These are phyloP conservation scores for Russula ochroleuca DNA, from an alignment of 768 basidiomycete genomes.

Conservation along the genomic window DNA sequence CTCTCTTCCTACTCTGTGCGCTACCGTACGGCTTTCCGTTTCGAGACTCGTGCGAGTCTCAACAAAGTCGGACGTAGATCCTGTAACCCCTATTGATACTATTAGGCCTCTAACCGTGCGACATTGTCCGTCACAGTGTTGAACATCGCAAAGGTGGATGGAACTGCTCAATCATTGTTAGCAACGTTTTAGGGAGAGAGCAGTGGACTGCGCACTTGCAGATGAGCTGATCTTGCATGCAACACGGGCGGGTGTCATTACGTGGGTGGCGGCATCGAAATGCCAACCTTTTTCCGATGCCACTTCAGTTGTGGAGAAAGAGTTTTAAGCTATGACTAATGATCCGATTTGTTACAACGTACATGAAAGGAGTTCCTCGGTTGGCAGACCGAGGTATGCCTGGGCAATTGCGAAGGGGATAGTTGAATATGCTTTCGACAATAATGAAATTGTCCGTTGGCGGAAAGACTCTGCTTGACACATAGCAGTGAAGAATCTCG, in stretches of 20 bases:
- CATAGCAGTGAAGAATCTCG: background rate
- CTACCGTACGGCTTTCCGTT: background rate
- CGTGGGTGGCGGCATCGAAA: conserved; percentile 45
- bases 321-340: background rate
- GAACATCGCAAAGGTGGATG: conserved; percentile 49
- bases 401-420: conserved; percentile 52
- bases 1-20: background rate
- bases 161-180: conserved; percentile 30
- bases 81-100: background rate
- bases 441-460: conserved; percentile 47
- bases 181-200: background rate
- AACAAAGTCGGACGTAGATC: background rate
- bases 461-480: conserved; percentile 52
- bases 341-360: conserved; percentile 23
- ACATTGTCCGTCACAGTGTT: conserved; percentile 52
- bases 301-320: conserved; percentile 33
- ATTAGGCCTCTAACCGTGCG: conserved; percentile 31
- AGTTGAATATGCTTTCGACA: conserved; percentile 63
- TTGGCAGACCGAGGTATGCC: conserved; percentile 49
- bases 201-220: conserved; percentile 1
- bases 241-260: conserved; percentile 40
- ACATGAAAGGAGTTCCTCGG: conserved; percentile 36
- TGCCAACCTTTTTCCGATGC: conserved; percentile 47
- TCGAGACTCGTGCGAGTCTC: background rate
- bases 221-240: background rate